These are phyloP conservation scores for Trichoderma sp. DNA, from an alignment of 2,329 filamentous ascomycete genomes.

Conservation along the genomic window DNA sequence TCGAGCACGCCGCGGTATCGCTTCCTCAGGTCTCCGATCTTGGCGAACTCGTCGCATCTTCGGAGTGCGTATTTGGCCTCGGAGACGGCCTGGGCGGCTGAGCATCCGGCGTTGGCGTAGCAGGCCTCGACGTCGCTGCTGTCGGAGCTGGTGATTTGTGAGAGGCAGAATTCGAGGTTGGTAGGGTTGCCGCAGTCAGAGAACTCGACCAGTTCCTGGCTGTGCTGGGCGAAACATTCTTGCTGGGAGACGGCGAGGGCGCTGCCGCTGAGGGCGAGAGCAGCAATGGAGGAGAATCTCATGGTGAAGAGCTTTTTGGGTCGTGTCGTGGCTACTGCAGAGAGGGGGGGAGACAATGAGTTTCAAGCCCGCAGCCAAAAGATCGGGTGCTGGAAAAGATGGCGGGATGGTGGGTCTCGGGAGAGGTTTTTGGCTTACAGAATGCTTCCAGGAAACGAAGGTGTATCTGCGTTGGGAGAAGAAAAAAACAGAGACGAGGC, in stretches of 20 bases:
- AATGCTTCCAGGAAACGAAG: background rate
- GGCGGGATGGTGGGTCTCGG: background rate
- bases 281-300: constrained; percentile 25
- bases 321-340: background rate
- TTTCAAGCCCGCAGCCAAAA: background rate
- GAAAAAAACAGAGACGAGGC: background rate
- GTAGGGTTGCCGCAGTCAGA: constrained; percentile 51
- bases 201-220: constrained; percentile 45
- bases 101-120: constrained; percentile 44
- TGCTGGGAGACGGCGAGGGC: constrained; percentile 39
- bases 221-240: constrained; percentile 48
- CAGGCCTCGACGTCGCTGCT: constrained; percentile 45
- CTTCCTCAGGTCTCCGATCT: constrained; percentile 38
- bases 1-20: constrained; percentile 33
- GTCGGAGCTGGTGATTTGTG: constrained; percentile 39
- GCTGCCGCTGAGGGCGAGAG: constrained; percentile 42
- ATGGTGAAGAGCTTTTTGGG: constrained; percentile 18
- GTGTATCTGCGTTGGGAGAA: background rate
- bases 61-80: constrained; percentile 39
- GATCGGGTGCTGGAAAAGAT: background rate
- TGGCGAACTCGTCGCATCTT: constrained; percentile 40
- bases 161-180: constrained; percentile 50
- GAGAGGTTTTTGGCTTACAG: background rate
- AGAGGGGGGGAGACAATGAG: background rate
- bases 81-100: constrained; percentile 36